Conservation (phyloP, 1,139 yeast species). For the Groenewaldozyma auringiensis region DNA sequence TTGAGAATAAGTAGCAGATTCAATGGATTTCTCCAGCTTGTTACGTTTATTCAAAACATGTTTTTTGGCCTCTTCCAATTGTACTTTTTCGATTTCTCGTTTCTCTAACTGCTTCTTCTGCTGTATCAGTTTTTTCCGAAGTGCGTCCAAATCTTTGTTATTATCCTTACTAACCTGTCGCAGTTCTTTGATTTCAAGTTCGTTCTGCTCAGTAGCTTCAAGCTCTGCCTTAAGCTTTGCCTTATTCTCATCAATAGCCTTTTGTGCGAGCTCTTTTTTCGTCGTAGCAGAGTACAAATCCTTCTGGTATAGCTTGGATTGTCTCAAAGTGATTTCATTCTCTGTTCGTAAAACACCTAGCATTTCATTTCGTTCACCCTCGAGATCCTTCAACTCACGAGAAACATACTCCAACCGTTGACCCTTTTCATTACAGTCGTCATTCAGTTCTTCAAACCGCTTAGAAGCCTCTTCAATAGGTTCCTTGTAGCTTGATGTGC, state of each 20-base stretch:
- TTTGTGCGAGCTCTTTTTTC: conserved; percentile 31
- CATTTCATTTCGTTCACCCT: conserved; percentile 63
- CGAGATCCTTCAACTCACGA: conserved; percentile 64
- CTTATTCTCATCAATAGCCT: conserved; percentile 41
- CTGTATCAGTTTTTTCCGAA: conserved; percentile 23
- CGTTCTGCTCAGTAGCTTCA: conserved; percentile 37
- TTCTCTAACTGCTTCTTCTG: conserved; percentile 24
- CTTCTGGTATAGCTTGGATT: conserved; percentile 52
- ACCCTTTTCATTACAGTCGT: conserved; percentile 73
- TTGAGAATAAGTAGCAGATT: conserved; percentile 33
- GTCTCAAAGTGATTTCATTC: conserved; percentile 49
- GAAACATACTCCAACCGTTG: conserved; percentile 72
- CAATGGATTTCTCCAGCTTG: conserved; percentile 48
- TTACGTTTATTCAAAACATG: conserved; percentile 50
- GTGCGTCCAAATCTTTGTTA: conserved; percentile 22
- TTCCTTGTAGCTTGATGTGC: conserved; percentile 77
- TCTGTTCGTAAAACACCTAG: conserved; percentile 58
- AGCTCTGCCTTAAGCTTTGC: conserved; percentile 42
- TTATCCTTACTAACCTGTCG: conserved; percentile 35
- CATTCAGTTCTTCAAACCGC: conserved; percentile 64
- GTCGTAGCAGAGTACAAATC: conserved; percentile 38
- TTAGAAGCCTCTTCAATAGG: conserved; percentile 59
- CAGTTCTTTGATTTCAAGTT: conserved; percentile 34
- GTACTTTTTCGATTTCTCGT: conserved; percentile 44
- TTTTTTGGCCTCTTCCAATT: conserved; percentile 68